Conservation (phyloP, 495 filamentous ascomycete species). For the Penicillium parvum region DNA sequence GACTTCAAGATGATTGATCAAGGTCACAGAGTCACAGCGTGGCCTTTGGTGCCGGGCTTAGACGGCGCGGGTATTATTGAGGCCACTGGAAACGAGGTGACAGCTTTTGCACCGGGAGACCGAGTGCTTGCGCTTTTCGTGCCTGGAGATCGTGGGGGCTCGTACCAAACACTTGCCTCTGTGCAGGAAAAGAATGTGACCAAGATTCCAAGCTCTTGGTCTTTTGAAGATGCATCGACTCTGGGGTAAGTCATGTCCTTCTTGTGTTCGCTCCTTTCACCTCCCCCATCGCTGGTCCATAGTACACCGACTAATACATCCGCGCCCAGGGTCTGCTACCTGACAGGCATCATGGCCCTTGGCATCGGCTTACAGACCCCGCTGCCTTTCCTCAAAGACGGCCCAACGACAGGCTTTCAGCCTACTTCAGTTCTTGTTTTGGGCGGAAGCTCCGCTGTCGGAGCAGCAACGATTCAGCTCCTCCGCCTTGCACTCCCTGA, state of each 20-base stretch:
- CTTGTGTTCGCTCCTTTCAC: background rate
- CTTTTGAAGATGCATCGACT: conserved; percentile 35
- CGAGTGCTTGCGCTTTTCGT: conserved; percentile 29
- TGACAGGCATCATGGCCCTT: conserved; percentile 35
- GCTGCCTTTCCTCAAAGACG: conserved; percentile 26
- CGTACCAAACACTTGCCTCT: conserved; percentile 37
- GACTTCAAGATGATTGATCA: conserved; percentile 35
- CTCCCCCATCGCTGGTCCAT: background rate
- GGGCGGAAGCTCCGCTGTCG: conserved; percentile 40
- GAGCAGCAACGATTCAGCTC: conserved; percentile 37
- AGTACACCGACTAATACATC: background rate
- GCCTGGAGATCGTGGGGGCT: conserved; percentile 19
- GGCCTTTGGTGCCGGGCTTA: conserved; percentile 36
- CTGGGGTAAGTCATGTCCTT: conserved; percentile 25
- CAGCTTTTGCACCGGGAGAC: conserved; percentile 31
- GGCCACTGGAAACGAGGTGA: conserved; percentile 24
- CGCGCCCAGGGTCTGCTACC: conserved; percentile 31
- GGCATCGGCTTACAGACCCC: conserved; percentile 23
- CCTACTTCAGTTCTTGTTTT: conserved; percentile 37
- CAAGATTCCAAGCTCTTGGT: conserved; percentile 29
- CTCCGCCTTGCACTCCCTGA: conserved; percentile 32
- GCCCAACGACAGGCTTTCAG: conserved; percentile 6
- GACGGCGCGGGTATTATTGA: conserved; percentile 38
- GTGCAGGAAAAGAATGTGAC: conserved; percentile 29
- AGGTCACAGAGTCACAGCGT: conserved; percentile 24